These are phyloP conservation scores for Microglena sp. DNA, from an alignment of 139 green algal species.

Conservation along the genomic window DNA sequence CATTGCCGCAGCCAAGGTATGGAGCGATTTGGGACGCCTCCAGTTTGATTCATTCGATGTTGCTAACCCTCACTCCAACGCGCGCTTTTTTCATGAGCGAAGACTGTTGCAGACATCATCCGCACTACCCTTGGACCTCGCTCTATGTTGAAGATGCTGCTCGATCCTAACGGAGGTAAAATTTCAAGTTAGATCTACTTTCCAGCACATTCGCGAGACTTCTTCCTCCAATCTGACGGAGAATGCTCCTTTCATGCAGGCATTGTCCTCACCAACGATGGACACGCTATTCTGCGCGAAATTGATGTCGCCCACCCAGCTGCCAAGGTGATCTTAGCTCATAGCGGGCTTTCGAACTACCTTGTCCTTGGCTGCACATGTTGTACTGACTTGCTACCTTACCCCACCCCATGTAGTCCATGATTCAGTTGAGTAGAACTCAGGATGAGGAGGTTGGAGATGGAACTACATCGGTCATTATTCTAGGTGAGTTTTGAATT, in stretches of 20 bases:
- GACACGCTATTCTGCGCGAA: constrained; percentile 95
- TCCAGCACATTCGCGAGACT: constrained; percentile 70
- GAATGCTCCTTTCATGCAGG: constrained; percentile 35
- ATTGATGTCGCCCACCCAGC: constrained; percentile 96
- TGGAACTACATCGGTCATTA: constrained; percentile 98
- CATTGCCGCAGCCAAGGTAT: constrained; percentile 90
- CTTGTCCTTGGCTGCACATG: neutral
- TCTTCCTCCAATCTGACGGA: constrained; percentile 88
- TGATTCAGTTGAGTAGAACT: constrained; percentile 96
- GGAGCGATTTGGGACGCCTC: too few species aligned
- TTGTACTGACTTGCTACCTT: neutral
- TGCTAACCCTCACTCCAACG: too few species aligned
- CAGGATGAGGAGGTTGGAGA: constrained; percentile 99
- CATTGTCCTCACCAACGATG: constrained; percentile 98
- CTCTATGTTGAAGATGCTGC: constrained; percentile 98
- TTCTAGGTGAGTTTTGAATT: constrained; percentile 56
- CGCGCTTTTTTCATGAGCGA: neutral
- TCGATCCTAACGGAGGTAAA: constrained; percentile 88
- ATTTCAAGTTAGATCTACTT: constrained; percentile 2
- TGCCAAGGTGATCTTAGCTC: constrained; percentile 92
- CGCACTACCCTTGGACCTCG: constrained; percentile 91
- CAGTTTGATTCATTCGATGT: too few species aligned
- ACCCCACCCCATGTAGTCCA: constrained; percentile 50
- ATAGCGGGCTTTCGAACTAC: too few species aligned
- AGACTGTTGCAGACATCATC: constrained; percentile 96